Percentiles rank a stretch among this genome's conserved stretches.
Evolutionary conservation across 202 grass and related monocot species (phyloP).

Genomic region (Panicum hallii): DNA sequence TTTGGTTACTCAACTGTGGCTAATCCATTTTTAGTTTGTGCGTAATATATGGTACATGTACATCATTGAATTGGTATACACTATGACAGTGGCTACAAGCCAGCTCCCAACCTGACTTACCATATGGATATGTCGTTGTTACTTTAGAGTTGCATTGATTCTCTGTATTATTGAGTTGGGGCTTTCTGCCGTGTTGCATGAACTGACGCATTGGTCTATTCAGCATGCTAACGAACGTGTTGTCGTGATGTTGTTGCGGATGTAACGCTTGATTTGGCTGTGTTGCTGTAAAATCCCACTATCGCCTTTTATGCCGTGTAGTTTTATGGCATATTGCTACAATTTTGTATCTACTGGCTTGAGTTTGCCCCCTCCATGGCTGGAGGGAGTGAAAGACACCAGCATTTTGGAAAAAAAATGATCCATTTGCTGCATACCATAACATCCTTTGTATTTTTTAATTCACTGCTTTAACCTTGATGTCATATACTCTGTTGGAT

Average conservation of each 20-base stretch:
- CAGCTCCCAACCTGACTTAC: slow-evolving; percentile 26
- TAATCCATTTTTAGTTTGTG: slow-evolving; percentile 1
- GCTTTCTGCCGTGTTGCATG: neutral
- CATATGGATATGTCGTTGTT: slow-evolving; percentile 16
- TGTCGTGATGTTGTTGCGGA: neutral
- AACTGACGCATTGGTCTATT: neutral
- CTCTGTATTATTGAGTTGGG: neutral
- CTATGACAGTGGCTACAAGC: slow-evolving; percentile 12
- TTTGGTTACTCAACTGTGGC: slow-evolving; percentile 15
- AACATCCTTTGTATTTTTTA: neutral
- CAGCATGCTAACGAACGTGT: neutral
- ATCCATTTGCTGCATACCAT: neutral
- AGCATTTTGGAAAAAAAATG: neutral
- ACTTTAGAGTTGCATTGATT: slow-evolving; percentile 29
- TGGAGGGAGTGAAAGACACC: neutral
- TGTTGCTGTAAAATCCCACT: neutral
- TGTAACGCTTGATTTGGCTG: neutral
- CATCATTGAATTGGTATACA: slow-evolving; percentile 13
- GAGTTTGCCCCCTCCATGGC: neutral
- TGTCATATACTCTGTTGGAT: neutral
- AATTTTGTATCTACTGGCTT: neutral
- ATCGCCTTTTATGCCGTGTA: neutral
- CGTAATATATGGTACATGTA: neutral
- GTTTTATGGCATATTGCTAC: neutral
- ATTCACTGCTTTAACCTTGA: neutral